Evolutionary conservation across 345 rosid genomes (phyloP), one percentile per base, ranked within the genome.

Genomic region (Erucastrum elatum): DNA sequence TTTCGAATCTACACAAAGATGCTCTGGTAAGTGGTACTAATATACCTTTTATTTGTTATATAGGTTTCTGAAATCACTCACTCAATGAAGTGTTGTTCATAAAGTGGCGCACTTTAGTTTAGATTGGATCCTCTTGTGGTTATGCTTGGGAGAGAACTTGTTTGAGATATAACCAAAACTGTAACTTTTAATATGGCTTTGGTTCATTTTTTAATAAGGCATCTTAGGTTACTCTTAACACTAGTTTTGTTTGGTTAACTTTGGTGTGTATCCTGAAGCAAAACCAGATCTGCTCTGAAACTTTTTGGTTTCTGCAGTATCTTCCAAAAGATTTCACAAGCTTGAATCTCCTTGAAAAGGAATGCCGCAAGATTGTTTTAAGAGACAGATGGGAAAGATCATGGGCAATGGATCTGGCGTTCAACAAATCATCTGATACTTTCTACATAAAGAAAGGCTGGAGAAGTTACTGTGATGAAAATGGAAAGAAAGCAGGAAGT

Each of bases 21-120:
- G 6, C 33, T 29, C n/a, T 68, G 74, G n/a, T n/a, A n/a, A n/a
- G n/a, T n/a, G n/a, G 79, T 76, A 3, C 6, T 12, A 9, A 15
- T 30, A n/a, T n/a, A 8, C 27, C 16, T n/a, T 55, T 35, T 37
- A 1, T 26, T 68, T 12, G 11, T 2, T n/a, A 25, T 34, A 9
- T 2, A 10, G 2, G 12, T 3, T 10, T 65, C 3, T 35, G n/a
- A n/a, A 37, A 0, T 64, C 46, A 34, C 49, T 35, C 15, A 34
- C 49, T 64, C 1, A n/a, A n/a, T n/a, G n/a, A n/a, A n/a, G n/a
- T 6, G 37, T 4, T 59, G n/a, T 34, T 33, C 62, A 11, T 58
- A 58, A 55, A 55, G 60, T 17, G 6, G 26, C 4, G 1, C 26
- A 55, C 27, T 55, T 55, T 55, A 21, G 11, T 55, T 17, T 55